These are phyloP conservation scores for Teunomyces barrocoloradensis DNA, from an alignment of 805 yeast species.

Conservation along the genomic window DNA sequence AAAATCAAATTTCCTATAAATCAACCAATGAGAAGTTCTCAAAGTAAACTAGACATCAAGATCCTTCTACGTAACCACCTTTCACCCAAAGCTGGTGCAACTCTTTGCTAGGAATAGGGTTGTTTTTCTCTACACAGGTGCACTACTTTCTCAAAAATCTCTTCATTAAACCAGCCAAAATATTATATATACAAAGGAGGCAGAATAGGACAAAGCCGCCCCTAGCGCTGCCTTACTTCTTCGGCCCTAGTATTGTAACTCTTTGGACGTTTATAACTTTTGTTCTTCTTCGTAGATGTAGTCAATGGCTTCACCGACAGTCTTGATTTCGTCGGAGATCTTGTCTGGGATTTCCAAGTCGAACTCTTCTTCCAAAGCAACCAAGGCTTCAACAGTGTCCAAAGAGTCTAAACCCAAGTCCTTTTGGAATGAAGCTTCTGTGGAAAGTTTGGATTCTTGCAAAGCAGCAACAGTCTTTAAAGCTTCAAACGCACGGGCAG, in stretches of 20 bases:
- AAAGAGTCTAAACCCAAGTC: conserved; percentile 90
- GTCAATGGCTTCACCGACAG: conserved; percentile 90
- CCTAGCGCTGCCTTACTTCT: conserved; percentile 3
- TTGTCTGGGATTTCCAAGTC: conserved; percentile 85
- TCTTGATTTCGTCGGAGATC: conserved; percentile 89
- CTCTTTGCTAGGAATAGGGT: too few species aligned
- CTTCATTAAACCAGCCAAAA: conserved; percentile 3
- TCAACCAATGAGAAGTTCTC: background rate
- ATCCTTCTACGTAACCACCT: too few species aligned
- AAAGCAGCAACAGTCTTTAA: conserved; percentile 53
- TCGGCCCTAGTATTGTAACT: conserved; percentile 2
- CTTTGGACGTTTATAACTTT: conserved; percentile 26
- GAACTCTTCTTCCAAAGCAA: conserved; percentile 89
- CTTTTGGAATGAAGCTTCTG: conserved; percentile 55
- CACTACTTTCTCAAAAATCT: background rate
- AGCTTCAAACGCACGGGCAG: conserved; percentile 78
- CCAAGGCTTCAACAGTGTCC: conserved; percentile 93
- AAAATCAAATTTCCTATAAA: background rate
- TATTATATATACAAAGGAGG: conserved; percentile 3
- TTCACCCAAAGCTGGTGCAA: too few species aligned
- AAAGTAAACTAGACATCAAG: background rate
- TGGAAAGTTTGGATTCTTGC: conserved; percentile 42
- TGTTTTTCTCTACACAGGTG: background rate
- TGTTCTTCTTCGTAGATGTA: conserved; percentile 69
- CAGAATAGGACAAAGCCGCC: conserved; percentile 2